phyloP scores from a whole-genome alignment of 2,329 filamentous ascomycete species.

The Metarhizium album region DNA sequence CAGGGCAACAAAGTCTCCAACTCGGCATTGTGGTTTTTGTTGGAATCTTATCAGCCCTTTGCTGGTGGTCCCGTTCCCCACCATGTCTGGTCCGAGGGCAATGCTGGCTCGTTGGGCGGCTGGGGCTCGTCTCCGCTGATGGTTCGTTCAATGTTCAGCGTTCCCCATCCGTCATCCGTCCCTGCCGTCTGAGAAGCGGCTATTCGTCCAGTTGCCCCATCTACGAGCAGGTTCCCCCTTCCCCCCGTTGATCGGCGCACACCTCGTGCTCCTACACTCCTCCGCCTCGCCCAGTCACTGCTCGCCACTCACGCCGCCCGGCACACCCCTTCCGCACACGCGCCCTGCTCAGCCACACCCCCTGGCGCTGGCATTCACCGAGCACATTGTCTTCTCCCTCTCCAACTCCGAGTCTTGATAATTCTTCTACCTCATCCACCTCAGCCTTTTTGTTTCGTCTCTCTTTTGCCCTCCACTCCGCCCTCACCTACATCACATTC shows the following conservation, averaged over 20 bases:
- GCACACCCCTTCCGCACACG: neutral
- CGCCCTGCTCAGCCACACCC: neutral
- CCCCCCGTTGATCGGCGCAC: neutral
- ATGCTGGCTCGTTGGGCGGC: too few species aligned
- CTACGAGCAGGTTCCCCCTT: neutral
- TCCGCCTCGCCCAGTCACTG: neutral
- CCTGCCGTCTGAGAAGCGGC: too few species aligned
- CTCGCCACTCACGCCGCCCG: neutral
- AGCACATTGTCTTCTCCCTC: neutral
- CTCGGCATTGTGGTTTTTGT: too few species aligned
- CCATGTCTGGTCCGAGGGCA: too few species aligned
- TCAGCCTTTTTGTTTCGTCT: constrained; percentile 1
- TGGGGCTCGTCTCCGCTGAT: too few species aligned
- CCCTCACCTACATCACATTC: constrained; percentile 9
- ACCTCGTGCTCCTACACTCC: neutral
- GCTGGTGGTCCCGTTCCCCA: too few species aligned
- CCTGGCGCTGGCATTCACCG: neutral
- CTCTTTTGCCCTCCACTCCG: constrained; percentile 5
- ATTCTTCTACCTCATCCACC: constrained; percentile 2
- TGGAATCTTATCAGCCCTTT: too few species aligned
- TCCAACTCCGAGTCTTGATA: neutral
- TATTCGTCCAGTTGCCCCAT: neutral
- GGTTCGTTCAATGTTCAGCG: neutral
- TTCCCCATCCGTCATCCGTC: too few species aligned
- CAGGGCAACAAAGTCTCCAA: too few species aligned